Base-by-base conservation (phyloP, 768 basidiomycete species). In the Mycena metata region DNA sequence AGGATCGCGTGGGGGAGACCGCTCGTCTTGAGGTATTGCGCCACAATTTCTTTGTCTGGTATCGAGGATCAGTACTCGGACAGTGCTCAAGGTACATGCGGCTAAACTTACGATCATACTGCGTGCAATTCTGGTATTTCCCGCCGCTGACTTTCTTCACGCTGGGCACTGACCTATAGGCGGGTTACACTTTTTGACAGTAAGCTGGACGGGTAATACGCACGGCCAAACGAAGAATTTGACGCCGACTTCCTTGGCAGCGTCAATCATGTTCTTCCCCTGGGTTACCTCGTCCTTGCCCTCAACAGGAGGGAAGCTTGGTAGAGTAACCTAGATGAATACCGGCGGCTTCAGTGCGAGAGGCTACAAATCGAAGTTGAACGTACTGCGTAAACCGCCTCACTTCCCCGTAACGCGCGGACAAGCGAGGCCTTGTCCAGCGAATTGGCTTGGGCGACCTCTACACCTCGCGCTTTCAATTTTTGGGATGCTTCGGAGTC, bases 221-320 rank as follows among this genome's bases (percentile, higher is more conserved):
- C 15, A 58, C 57, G 23, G 17, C 35, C 19, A 58, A 23, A 58
- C 33, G 39, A 58, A 30, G 26, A 58, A 58, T 30, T 58, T 58
- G 23, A 58, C 57, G 17, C 54, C 54, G 39, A 39, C 39, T 15
- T 39, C 39, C 39, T 39, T 39, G 11, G 39, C 54, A 10, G 57
- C 57, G 23, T 58, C 57, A 16, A 58, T 23, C 12, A 58, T 58
- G 15, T 58, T 45, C 9, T 19, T 26, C 8, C 57, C 57, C 17
- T 58, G 57, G n/a, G 8, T 8, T n/a, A 58, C 12, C 15, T 58
- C 57, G 43, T 45, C 35, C 23, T 12, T 6, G 23, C 26, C 57
- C 41, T 43, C 43, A 1, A 24, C 54, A 1, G 19, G 41, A 12
- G 33, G 21, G 41, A 43, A 26, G 17, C 13, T 16, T 5, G 23